Base-by-base conservation (phyloP, 2,329 filamentous ascomycete species). In the Fusarium humuli region DNA sequence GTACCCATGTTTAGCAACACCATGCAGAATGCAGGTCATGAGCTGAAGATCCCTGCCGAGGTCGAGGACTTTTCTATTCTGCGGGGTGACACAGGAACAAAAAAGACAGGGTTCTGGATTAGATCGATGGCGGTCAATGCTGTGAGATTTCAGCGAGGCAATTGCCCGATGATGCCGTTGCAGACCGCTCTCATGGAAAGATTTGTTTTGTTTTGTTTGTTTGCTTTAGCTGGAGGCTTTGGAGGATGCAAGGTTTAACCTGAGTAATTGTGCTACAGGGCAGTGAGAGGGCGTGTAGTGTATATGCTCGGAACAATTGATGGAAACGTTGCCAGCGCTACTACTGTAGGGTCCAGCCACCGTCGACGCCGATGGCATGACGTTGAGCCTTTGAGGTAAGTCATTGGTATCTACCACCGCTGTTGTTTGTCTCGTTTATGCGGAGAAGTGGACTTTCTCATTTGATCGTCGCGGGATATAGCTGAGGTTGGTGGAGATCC, bases 1-100 rank as follows among this genome's bases (percentile, higher is more conserved):
- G 53, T 52, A 32, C 53, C 65, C 48, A 72, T 61, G 71, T 72
- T 73, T 73, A 73, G 71, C 66, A 73, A 60, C 61, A 70, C 57
- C 32, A 56, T 57, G 61, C 61, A 65, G 34, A 60, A 65, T 63
- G 71, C 69, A 73, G 46, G 69, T 49, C 42, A 69, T 73, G 56
- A 56, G 53, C 52, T 48, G 47, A 54, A 64, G 37, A 66, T 53
- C 69, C 71, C 69, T 73, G 71, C 50, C 49, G 57, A 66, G 46
- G 60, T n/a, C 53, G 44, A 57, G 30, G 30, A 14, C 44, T 37
- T 57, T 49, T 49, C 18, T 30, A 59, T 40, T 49, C 59, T 56
- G 56, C 54, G 44, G 55, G 54, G 70, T 67, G 49, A 25, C 40
- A 67, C 65, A 59, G 20, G 18, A 53, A 47, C 18, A 47, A 10